Conservation (phyloP, 495 filamentous ascomycete genomes). For the Beverwykella pulmonaria region DNA sequence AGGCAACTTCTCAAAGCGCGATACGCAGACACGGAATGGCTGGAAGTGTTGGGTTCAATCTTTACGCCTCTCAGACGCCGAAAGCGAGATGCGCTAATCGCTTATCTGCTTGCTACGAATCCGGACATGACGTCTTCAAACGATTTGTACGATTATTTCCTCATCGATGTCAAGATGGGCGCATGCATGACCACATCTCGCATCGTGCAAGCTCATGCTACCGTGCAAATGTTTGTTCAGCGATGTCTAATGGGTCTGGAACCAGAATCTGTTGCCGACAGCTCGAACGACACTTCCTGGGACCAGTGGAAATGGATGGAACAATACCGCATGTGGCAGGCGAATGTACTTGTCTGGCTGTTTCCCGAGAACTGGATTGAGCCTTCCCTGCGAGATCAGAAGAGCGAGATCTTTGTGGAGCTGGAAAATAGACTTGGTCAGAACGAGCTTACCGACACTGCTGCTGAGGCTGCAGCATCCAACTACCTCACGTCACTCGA, state of each 20-base stretch:
- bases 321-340: constrained; percentile 42
- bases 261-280: constrained; percentile 12
- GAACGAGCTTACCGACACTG: constrained; percentile 29
- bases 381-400: constrained; percentile 47
- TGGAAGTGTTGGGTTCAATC: background rate
- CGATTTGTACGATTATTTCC: constrained; percentile 46
- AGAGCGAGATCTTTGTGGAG: constrained; percentile 39
- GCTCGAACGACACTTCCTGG: constrained; percentile 30
- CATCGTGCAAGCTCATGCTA: constrained; percentile 48
- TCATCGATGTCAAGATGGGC: constrained; percentile 49
- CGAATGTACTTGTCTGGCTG: constrained; percentile 47
- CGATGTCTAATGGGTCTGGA: constrained; percentile 49
- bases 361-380: constrained; percentile 52
- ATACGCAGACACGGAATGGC: background rate
- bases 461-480: background rate
- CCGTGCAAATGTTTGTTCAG: constrained; percentile 47
- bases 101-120: background rate
- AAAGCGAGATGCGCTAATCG: constrained; percentile 12
- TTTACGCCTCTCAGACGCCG: too few species aligned
- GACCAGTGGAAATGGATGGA: too few species aligned
- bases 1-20: background rate
- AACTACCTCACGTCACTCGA: background rate
- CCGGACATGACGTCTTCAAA: constrained; percentile 26
- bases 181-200: constrained; percentile 42
- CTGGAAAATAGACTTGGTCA: constrained; percentile 43